These are phyloP conservation scores for Pseudogymnoascus sp. DNA, from an alignment of 2,329 filamentous ascomycete genomes.

Conservation along the genomic window DNA sequence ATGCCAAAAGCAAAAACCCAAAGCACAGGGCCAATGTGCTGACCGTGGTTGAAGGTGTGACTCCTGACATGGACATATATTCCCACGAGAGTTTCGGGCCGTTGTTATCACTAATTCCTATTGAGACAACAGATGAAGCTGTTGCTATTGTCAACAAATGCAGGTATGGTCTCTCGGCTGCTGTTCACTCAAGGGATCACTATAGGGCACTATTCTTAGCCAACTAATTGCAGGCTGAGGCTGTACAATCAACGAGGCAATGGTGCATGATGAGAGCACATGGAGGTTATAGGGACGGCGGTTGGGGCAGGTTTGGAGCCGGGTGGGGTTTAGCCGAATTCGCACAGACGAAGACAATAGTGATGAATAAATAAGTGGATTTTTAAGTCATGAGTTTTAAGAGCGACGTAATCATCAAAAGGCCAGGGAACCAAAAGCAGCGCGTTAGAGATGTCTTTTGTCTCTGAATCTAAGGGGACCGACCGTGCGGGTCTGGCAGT, in stretches of 20 bases:
- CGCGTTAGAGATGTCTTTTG: background rate
- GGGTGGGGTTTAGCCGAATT: constrained; percentile 47
- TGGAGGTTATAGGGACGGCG: constrained; percentile 21
- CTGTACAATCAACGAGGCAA: constrained; percentile 21
- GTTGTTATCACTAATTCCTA: constrained; percentile 14
- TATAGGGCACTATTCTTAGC: constrained; percentile 12
- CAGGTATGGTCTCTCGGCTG: constrained; percentile 20
- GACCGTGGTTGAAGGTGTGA: constrained; percentile 18
- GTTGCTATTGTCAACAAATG: constrained; percentile 15
- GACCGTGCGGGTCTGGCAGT: background rate
- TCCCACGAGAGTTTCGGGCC: constrained; percentile 20
- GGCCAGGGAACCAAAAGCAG: background rate
- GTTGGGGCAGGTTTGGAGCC: constrained; percentile 22
- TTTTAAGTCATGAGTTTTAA: background rate
- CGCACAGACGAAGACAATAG: constrained; percentile 47
- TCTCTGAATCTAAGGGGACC: background rate
- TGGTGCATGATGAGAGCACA: constrained; percentile 22
- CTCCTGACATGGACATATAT: constrained; percentile 17
- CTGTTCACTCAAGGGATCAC: constrained; percentile 15
- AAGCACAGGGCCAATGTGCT: constrained; percentile 4
- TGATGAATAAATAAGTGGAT: constrained; percentile 9
- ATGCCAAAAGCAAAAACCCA: background rate
- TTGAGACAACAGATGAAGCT: constrained; percentile 16
- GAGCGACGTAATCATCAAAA: background rate
- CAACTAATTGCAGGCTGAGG: constrained; percentile 15